Base-by-base conservation (phyloP, 345 rosid species). In the Bruguiera parviflora region DNA sequence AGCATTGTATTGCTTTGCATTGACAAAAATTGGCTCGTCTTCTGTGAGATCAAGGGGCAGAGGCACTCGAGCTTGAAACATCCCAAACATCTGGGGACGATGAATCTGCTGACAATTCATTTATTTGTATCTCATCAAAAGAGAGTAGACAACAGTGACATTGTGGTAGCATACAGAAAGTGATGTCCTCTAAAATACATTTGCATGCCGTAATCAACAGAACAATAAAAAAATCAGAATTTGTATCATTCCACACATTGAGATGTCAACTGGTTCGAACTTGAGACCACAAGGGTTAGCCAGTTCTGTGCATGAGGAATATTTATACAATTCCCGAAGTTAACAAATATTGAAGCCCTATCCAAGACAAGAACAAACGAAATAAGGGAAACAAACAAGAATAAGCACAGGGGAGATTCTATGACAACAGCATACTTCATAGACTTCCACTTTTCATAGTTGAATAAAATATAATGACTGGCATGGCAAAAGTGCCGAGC, bases 1-100 rank as follows among this genome's bases (percentile, higher is more conserved):
- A 25, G 89, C 97, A 35, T 66, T 81, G 76, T 89, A 92, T 65
- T 92, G 94, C 80, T 92, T 89, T 6, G 94, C 90, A 82, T 92
- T 92, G 31, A 92, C 97, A 73, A 73, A 85, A 63, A 86, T 82
- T 39, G 93, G 96, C 70, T 83, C 94, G 63, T 80, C 77, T 65
- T 80, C 84, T 0, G 83, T 69, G 32, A 80, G 65, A 53, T 83
- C 86, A 71, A 66, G 79, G 60, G 96, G 93, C 76, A 92, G 67
- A 2, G 87, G 89, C 69, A 89, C 87, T 28, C 96, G 86, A 62
- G 86, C 74, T 66, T 85, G 76, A 62, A 76, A 37, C 75, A 80
- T 71, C 55, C 88, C 82, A 74, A 81, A 71, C 81, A 80, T 75
- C 57, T 77, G 86, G 5, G 92, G 84, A 66, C 76, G 81, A 75